phyloP scores from a whole-genome alignment of 352 stramenopile genomes.

The Pythium plurisporium region DNA sequence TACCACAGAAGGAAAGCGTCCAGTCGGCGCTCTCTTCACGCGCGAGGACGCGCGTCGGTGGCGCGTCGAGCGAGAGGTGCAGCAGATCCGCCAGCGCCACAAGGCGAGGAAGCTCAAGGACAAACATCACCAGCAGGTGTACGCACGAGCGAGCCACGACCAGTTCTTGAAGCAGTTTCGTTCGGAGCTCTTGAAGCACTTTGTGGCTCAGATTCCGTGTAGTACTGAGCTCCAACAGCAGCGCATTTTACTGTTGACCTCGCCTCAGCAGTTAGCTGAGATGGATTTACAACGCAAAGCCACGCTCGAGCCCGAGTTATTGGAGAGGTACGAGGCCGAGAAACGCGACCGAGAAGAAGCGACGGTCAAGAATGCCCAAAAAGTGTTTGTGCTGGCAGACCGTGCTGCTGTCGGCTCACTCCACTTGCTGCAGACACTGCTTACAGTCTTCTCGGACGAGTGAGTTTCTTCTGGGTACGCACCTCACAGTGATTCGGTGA shows the following conservation, averaged over 20 bases:
- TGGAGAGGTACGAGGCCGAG: conserved; percentile 38
- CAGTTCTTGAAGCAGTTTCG: conserved; percentile 47
- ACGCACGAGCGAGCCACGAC: conserved; percentile 32
- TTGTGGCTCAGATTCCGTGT: conserved; percentile 45
- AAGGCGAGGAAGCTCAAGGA: conserved; percentile 28
- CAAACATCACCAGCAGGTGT: conserved; percentile 41
- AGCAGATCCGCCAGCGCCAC: conserved; percentile 38
- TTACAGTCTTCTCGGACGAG: conserved; percentile 52
- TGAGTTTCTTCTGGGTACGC: conserved; percentile 22
- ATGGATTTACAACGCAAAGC: conserved; percentile 28
- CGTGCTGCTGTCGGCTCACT: conserved; percentile 32
- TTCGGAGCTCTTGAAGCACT: conserved; percentile 36
- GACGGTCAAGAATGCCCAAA: conserved; percentile 37
- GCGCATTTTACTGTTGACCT: conserved; percentile 49
- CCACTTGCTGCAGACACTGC: conserved; percentile 52
- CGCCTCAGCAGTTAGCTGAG: conserved; percentile 42
- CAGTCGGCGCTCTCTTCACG: conserved; percentile 45
- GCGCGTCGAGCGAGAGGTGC: conserved; percentile 38
- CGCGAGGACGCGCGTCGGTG: conserved; percentile 42
- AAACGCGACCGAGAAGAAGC: conserved; percentile 12
- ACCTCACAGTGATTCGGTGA: not conserved
- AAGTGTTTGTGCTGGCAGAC: conserved; percentile 49
- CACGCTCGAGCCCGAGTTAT: conserved; percentile 47
- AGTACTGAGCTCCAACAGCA: conserved; percentile 52
- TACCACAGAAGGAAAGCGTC: conserved; percentile 12